A percentile compares a stretch with the other conserved stretches of the same genome.
These are phyloP conservation scores for Betula pendula DNA, from an alignment of 306 rosid genomes.

Conservation along the genomic window DNA sequence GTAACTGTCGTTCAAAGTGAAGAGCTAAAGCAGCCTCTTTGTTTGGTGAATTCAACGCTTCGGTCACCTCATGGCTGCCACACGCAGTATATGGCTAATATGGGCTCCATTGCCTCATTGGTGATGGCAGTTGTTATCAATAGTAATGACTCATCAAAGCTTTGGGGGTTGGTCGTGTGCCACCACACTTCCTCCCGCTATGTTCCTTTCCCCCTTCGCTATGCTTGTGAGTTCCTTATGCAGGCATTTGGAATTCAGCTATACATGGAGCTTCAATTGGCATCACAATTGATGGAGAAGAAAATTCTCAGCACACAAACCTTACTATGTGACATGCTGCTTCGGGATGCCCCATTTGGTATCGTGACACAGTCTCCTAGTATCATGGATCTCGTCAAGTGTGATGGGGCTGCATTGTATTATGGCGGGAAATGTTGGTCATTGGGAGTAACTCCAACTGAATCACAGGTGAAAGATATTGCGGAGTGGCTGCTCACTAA, in stretches of 20 bases:
- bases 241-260: constrained; percentile 81
- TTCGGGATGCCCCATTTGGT: constrained; percentile 66
- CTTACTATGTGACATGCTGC: constrained; percentile 81
- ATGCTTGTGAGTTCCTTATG: constrained; percentile 83
- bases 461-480: constrained; percentile 68
- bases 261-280: constrained; percentile 70
- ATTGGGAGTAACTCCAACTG: constrained; percentile 79
- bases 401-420: constrained; percentile 81
- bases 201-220: constrained; percentile 82
- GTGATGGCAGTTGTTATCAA: constrained; percentile 65
- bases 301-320: constrained; percentile 65
- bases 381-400: constrained; percentile 76
- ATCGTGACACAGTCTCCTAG: constrained; percentile 72
- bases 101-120: constrained; percentile 75
- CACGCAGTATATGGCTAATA: constrained; percentile 68
- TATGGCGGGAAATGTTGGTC: constrained; percentile 64
- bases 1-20: constrained; percentile 61
- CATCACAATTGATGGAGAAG: constrained; percentile 68
- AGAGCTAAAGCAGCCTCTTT: constrained; percentile 59
- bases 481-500: constrained; percentile 60
- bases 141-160: constrained; percentile 49
- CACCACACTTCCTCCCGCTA: constrained; percentile 71
- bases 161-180: constrained; percentile 91
- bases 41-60: constrained; percentile 82
- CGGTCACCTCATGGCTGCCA: constrained; percentile 80